Evolutionary conservation across 148 eudicot species (phyloP), one percentile per base, ranked within the genome.

Genomic region (Hydrangea macrophylla): DNA sequence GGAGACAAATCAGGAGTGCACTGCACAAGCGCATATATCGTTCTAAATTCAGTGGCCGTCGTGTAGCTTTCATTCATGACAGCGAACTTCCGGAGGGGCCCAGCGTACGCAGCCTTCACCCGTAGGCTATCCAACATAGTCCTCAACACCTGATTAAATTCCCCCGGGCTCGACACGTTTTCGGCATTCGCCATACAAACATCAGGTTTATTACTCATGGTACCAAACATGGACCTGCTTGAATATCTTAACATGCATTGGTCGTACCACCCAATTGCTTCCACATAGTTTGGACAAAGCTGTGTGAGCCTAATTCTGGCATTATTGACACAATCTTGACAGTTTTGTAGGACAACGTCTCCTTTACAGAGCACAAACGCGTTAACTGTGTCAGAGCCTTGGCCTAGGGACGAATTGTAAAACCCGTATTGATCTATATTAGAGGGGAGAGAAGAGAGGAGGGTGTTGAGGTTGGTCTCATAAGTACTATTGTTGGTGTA

Each of bases 231-330:
- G 62, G 74, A 33, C n/a, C 70, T 25, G 58, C 71, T 68, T 1
- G 85, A 69, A 73, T 81, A 86, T 6, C 90, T 48, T 2, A 86
- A 9, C 75, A 75, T 62, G 67, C 90, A 83, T 1, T 33, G 2
- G 0, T 72, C 85, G 23, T 81, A 79, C 81, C 79, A 83, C 10
- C 66, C 68, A 24, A 79, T 65, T 0, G 79, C 87, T 36, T 79
- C 80, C 35, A 53, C 81, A 1, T 68, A 53, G 55, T 18, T 45
- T 7, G 83, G 79, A 68, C 90, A 86, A 1, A 36, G 23, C 22
- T 44, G 32, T 30, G 53, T 62, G 30, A 77, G 12, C 27, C 6
- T 26, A 7, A 4, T 20, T 0, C 71, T 68, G 0, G 81, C 71
- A 1, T 60, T 53, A 7, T 31, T 37, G 18, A 82, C 74, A 62